Base-by-base conservation (phyloP, 176 grass and related monocot genomes). In the Olyra latifolia region DNA sequence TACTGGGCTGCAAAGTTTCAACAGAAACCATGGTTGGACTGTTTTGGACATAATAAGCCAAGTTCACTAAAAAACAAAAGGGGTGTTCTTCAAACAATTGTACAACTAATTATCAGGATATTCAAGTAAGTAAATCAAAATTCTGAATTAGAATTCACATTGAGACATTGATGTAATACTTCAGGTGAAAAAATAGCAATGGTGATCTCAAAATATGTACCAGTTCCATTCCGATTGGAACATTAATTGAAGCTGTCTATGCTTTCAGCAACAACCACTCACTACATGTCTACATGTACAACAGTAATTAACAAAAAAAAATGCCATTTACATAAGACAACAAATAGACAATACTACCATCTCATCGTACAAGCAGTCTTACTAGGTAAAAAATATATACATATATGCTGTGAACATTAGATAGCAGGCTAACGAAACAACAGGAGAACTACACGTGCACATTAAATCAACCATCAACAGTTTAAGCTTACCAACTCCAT, bases 1-100 rank as follows among this genome's bases (percentile, higher is more conserved):
- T 53, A 41, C 35, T 78, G 20, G 84, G 86, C 96, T 99, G 83
- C 38, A 83, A 19, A 54, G 54, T 63, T 72, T 35, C 10, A 72
- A 52, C 58, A 81, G 29, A 74, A 79, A 78, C 30, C 20, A 66
- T 77, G 23, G 43, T 77, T 63, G 48, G 42, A 68, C 32, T 14
- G 23, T 58, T 65, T 56, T 53, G 10, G 72, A 39, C 47, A 55
- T 41, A 69, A 69, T 52, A 83, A 42, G 64, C 48, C 14, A 35
- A 32, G 22, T 74, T 70, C 7, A 32, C 23, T 48, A 17, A 76
- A 76, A 53, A 30, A 19, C 5, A 46, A 28, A 35, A 35, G 20
- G 13, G 27, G 30, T 35, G 32, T 3, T 56, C 9, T 13, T 7
- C 5, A 28, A 7, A 58, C 4, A 62, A 22, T 42, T 61, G 15